These are phyloP conservation scores for Pythium aquatile DNA, from an alignment of 352 stramenopile genomes.

Conservation along the genomic window DNA sequence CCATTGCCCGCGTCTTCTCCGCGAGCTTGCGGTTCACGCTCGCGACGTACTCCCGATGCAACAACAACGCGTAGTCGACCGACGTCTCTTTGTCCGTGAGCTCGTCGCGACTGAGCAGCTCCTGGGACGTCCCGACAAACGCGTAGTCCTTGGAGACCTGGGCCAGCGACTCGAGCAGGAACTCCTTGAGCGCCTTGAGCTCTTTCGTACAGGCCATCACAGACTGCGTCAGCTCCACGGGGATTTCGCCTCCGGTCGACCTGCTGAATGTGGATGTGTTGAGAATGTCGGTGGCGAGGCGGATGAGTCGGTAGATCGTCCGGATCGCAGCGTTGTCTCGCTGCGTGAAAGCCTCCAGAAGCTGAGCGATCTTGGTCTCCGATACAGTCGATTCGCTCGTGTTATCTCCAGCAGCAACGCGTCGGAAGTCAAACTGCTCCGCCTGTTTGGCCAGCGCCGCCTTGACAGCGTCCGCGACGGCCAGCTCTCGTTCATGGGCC, in stretches of 20 bases:
- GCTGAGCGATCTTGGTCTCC: conserved; percentile 21
- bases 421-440: conserved; percentile 44
- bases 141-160: conserved; percentile 34
- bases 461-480: conserved; percentile 1
- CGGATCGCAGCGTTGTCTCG: conserved; percentile 55
- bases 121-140: conserved; percentile 15
- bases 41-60: conserved; percentile 60
- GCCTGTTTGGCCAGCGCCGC: conserved; percentile 42
- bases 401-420: conserved; percentile 17
- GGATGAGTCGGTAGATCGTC: conserved; percentile 70
- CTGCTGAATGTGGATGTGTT: conserved; percentile 38
- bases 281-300: conserved; percentile 62
- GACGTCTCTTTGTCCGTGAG: conserved; percentile 42
- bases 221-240: conserved; percentile 54
- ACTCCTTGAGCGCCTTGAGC: conserved; percentile 71
- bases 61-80: conserved; percentile 55
- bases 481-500: conserved; percentile 7
- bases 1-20: conserved; percentile 27
- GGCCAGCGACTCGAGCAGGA: conserved; percentile 56
- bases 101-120: conserved; percentile 23
- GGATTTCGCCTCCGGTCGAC: conserved; percentile 31
- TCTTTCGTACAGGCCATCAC: conserved; percentile 69
- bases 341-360: conserved; percentile 56
- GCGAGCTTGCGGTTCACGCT: conserved; percentile 39
- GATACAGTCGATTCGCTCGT: background rate